Base-by-base conservation (phyloP, 345 rosid genomes). In the Fremontodendron californicum region DNA sequence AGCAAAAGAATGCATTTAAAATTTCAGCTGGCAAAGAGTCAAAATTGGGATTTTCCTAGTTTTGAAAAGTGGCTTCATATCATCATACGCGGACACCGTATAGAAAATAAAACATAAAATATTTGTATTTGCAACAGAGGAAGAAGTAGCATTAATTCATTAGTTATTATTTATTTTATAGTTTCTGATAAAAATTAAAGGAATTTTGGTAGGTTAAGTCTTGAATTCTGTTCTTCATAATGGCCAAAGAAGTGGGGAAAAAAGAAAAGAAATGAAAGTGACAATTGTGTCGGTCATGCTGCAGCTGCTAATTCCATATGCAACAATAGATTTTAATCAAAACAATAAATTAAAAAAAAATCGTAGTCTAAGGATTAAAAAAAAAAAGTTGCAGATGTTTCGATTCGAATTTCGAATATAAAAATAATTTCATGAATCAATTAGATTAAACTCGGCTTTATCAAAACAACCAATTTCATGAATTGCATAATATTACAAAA, bases 401-500 rank as follows among this genome's bases (percentile, higher is more conserved):
- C n/a, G n/a, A n/a, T n/a, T n/a, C n/a, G n/a, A n/a, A n/a, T n/a
- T n/a, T n/a, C n/a, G n/a, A n/a, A n/a, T n/a, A n/a, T n/a, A n/a
- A n/a, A n/a, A n/a, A n/a, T n/a, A n/a, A n/a, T n/a, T n/a, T n/a
- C n/a, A n/a, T n/a, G n/a, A n/a, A n/a, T n/a, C n/a, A n/a, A n/a
- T n/a, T n/a, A n/a, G n/a, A n/a, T n/a, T n/a, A n/a, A n/a, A n/a
- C n/a, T n/a, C n/a, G n/a, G n/a, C n/a, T n/a, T n/a, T n/a, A 46
- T 48, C 51, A 64, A 3, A 63, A 48, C 33, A 49, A 31, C 25
- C 63, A 66, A 51, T 65, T 37, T 55, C 55, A 39, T 35, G 37
- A 21, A 76, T 31, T 66, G 51, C 51, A 66, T 48, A 51, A 49
- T 23, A 51, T 51, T 66, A 76, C 65, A 76, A 76, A 75, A 76